Conservation (phyloP, 805 yeast genomes). For the Spathaspora hagerdaliae region DNA sequence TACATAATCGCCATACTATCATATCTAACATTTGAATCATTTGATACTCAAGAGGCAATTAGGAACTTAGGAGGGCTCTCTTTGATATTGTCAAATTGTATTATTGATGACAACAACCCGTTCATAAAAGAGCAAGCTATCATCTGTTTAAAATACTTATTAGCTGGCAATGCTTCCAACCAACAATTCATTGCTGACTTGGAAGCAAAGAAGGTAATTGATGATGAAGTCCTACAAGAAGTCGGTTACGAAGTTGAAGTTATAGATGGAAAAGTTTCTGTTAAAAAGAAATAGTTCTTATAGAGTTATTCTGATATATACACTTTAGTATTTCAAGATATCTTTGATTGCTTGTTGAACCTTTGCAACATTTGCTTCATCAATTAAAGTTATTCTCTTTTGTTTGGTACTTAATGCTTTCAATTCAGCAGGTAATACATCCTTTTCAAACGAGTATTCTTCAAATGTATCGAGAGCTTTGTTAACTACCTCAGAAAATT, state of each 20-base stretch:
- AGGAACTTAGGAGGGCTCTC: constrained; percentile 67
- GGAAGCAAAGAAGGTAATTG: constrained; percentile 69
- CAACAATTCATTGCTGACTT: constrained; percentile 72
- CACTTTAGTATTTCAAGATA: constrained; percentile 28
- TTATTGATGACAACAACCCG: constrained; percentile 85
- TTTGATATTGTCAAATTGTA: constrained; percentile 71
- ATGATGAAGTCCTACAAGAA: constrained; percentile 50
- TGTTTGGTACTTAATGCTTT: constrained; percentile 65
- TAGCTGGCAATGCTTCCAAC: constrained; percentile 62
- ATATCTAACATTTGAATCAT: constrained; percentile 48
- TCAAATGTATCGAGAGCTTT: constrained; percentile 61
- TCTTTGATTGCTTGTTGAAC: constrained; percentile 75
- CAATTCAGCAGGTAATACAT: constrained; percentile 87
- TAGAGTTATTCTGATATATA: neutral
- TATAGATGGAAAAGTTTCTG: constrained; percentile 61
- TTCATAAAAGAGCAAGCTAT: constrained; percentile 82
- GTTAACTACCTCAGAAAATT: constrained; percentile 94
- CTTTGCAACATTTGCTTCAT: constrained; percentile 66
- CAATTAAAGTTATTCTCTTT: constrained; percentile 69
- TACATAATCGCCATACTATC: constrained; percentile 65
- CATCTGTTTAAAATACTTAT: constrained; percentile 65
- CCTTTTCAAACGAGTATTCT: constrained; percentile 80
- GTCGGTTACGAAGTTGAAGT: constrained; percentile 79
- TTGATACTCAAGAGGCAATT: constrained; percentile 60
- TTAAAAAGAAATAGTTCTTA: constrained; percentile 31